These are phyloP conservation scores for Tephrocybe rancida DNA, from an alignment of 768 basidiomycete genomes.

Conservation along the genomic window DNA sequence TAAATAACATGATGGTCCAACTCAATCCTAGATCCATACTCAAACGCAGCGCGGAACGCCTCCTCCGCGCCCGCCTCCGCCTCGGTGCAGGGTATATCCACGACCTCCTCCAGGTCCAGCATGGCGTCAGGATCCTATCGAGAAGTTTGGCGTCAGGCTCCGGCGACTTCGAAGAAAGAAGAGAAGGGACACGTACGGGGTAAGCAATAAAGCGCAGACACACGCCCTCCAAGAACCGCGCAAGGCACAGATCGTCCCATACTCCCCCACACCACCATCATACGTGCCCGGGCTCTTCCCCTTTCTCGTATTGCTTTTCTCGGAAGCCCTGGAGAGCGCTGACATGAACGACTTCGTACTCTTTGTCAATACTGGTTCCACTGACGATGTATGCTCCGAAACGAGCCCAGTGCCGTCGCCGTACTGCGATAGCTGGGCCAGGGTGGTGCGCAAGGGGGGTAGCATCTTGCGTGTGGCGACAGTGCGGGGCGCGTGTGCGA, in stretches of 20 bases:
- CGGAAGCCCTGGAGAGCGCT: too few species aligned
- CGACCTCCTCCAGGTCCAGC: conserved; percentile 38
- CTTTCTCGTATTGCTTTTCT: neutral
- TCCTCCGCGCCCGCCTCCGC: conserved; percentile 54
- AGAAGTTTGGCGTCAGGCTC: too few species aligned
- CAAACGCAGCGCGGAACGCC: conserved; percentile 70
- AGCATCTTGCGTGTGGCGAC: conserved; percentile 66
- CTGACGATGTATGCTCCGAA: too few species aligned
- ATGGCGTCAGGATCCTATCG: conserved; percentile 69
- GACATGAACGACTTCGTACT: too few species aligned
- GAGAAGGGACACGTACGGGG: conserved; percentile 58
- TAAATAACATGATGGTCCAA: conserved; percentile 91
- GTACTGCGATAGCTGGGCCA: conserved; percentile 39
- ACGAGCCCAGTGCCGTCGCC: conserved; percentile 13
- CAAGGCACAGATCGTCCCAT: conserved; percentile 86
- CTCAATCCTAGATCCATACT: conserved; percentile 70
- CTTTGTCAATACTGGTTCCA: too few species aligned
- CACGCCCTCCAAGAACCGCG: conserved; percentile 81
- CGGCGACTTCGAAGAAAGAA: neutral
- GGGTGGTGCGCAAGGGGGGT: conserved; percentile 56
- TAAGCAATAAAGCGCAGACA: conserved; percentile 85
- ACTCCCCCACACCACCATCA: conserved; percentile 49
- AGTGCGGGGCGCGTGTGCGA: conserved; percentile 73
- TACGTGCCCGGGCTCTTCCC: conserved; percentile 22
- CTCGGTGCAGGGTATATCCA: conserved; percentile 44